A percentile compares a stretch with the other conserved stretches of the same genome.
Evolutionary conservation across 2,329 filamentous ascomycete genomes (phyloP).

Genomic region (Xylaria sp.): DNA sequence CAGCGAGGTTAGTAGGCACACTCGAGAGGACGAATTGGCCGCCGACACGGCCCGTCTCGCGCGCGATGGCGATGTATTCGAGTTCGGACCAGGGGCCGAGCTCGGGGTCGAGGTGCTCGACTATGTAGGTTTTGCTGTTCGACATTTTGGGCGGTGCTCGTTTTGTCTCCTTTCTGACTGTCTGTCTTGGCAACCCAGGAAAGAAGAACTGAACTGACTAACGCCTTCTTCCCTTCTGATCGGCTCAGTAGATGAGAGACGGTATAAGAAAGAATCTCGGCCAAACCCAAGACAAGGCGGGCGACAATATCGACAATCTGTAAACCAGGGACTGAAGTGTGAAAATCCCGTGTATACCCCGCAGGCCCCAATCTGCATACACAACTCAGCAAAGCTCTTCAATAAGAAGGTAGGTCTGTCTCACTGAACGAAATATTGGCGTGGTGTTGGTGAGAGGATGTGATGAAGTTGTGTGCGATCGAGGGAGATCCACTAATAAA

Average conservation of each 20-base stretch:
- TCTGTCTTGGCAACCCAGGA: too few relatives aligned
- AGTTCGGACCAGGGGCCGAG: constrained; percentile 90
- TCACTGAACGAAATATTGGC: constrained; percentile 8
- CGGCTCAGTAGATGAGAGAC: too few relatives aligned
- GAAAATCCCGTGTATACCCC: too few relatives aligned
- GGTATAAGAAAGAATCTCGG: too few relatives aligned
- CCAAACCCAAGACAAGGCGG: too few relatives aligned
- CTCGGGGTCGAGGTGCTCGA: constrained; percentile 94
- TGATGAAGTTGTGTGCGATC: background rate
- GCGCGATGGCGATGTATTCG: constrained; percentile 83
- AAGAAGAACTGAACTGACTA: too few relatives aligned
- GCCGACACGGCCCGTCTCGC: constrained; percentile 64
- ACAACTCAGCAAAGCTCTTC: background rate
- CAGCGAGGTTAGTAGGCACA: constrained; percentile 62
- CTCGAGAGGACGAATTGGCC: constrained; percentile 78
- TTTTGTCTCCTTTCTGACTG: too few relatives aligned
- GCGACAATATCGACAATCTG: too few relatives aligned
- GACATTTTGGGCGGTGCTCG: too few relatives aligned
- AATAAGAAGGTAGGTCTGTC: background rate
- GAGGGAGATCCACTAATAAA: constrained; percentile 14
- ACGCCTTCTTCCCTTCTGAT: too few relatives aligned
- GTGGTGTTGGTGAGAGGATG: constrained; percentile 4
- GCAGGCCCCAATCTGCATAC: too few relatives aligned
- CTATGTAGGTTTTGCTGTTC: constrained; percentile 63
- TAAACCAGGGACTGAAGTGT: too few relatives aligned